phyloP scores from a whole-genome alignment of 2,329 filamentous ascomycete genomes.

The Beauveria asiatica region DNA sequence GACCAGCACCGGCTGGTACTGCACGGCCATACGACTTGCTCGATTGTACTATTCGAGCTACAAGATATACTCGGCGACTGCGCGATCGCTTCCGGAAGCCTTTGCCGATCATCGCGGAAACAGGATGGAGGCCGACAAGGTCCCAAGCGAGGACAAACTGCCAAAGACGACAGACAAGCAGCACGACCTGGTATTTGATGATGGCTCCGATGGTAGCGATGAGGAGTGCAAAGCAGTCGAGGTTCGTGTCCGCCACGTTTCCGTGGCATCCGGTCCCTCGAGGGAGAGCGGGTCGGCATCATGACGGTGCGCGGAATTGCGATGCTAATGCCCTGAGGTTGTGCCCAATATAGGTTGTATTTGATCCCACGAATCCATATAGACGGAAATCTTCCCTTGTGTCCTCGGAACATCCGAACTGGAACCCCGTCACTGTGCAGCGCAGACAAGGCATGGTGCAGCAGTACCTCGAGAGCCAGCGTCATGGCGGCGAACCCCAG shows the following conservation, averaged over 20 bases:
- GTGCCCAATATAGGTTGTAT: conserved; percentile 42
- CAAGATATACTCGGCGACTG: background rate
- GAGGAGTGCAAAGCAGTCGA: conserved; percentile 44
- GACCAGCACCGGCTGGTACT: background rate
- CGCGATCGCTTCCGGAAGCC: background rate
- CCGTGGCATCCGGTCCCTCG: background rate
- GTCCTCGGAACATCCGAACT: conserved; percentile 31
- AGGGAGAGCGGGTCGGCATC: background rate
- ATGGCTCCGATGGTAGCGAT: conserved; percentile 38
- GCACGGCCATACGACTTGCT: background rate
- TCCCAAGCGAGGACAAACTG: background rate
- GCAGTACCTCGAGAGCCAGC: conserved; percentile 53
- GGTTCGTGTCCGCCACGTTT: conserved; percentile 25
- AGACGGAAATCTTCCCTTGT: conserved; percentile 60
- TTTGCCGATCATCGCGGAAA: background rate
- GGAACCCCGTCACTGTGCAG: conserved; percentile 21
- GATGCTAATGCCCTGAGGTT: background rate
- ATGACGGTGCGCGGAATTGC: background rate
- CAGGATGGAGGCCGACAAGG: conserved; percentile 1
- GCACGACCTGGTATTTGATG: conserved; percentile 22
- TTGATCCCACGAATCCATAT: conserved; percentile 52
- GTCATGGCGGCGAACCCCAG: conserved; percentile 22
- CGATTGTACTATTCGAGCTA: background rate
- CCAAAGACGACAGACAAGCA: background rate
- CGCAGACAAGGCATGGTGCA: conserved; percentile 57